A percentile compares a stretch with the other conserved stretches of the same genome.
Conservation (phyloP, 2,329 filamentous ascomycete species). For the Daldinia eschscholtzii region DNA sequence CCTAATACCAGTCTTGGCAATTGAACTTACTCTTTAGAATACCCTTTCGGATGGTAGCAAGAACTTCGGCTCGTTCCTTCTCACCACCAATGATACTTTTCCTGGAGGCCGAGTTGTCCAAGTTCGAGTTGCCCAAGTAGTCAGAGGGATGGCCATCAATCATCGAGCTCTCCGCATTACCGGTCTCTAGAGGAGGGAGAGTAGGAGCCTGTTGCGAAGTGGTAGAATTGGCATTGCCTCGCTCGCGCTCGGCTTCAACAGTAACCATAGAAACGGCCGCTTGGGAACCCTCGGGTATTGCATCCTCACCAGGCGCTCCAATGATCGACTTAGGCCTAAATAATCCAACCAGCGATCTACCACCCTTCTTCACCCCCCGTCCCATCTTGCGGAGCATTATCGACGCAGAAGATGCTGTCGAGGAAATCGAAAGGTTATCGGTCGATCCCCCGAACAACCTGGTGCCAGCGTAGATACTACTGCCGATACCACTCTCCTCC, state of each 20-base stretch:
- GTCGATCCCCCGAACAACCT: slow-evolving; percentile 91
- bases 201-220: slow-evolving; percentile 76
- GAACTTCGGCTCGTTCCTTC: slow-evolving; percentile 87
- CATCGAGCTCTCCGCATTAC: slow-evolving; percentile 76
- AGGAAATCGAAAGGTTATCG: slow-evolving; percentile 93
- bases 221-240: slow-evolving; percentile 81
- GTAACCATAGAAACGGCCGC: slow-evolving; percentile 96
- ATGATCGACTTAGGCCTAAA: slow-evolving; percentile 95
- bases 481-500: slow-evolving; percentile 91
- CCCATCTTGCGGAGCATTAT: slow-evolving; percentile 99
- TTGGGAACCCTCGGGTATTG: slow-evolving; percentile 75
- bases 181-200: slow-evolving; percentile 86
- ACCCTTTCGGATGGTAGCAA: slow-evolving; percentile 93
- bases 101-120: slow-evolving; percentile 73
- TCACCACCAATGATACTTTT: slow-evolving; percentile 95
- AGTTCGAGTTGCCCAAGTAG: slow-evolving; percentile 67
- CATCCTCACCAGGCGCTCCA: slow-evolving; percentile 80
- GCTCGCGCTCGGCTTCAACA: slow-evolving; percentile 91
- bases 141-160: slow-evolving; percentile 62
- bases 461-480: slow-evolving; percentile 90
- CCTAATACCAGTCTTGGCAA: slow-evolving; percentile 1
- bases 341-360: slow-evolving; percentile 89
- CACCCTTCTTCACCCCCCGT: slow-evolving; percentile 95
- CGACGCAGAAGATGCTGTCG: slow-evolving; percentile 88
- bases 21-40: slow-evolving; percentile 85